A percentile compares a stretch with the other conserved stretches of the same genome.
Conservation (phyloP, 306 rosid species). For the Gastrolobium villosum region DNA sequence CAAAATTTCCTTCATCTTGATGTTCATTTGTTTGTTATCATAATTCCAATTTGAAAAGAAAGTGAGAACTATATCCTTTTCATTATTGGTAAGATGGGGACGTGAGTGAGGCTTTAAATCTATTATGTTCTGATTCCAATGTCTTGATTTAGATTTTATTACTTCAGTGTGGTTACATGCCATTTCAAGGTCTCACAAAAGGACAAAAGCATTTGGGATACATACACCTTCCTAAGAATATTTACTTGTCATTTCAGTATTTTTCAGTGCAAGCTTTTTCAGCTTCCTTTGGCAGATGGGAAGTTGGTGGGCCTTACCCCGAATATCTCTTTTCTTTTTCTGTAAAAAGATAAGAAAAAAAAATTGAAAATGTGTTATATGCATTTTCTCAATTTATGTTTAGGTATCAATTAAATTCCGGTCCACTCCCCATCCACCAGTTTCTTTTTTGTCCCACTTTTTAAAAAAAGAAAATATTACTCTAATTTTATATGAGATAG, state of each 20-base stretch:
- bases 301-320: constrained; percentile 6
- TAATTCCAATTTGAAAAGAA: constrained; percentile 38
- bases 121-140: constrained; percentile 51
- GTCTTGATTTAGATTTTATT: constrained; percentile 48
- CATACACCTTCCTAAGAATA: constrained; percentile 34
- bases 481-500: too few relatives aligned
- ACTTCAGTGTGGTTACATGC: constrained; percentile 15
- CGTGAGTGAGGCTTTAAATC: constrained; percentile 56
- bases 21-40: constrained; percentile 12
- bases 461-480: too few relatives aligned
- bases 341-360: not conserved
- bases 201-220: constrained; percentile 37
- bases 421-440: constrained; percentile 11
- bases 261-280: constrained; percentile 32
- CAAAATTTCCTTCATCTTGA: constrained; percentile 17
- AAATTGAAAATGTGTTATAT: not conserved
- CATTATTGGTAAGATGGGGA: constrained; percentile 59
- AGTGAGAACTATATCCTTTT: constrained; percentile 44
- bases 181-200: constrained; percentile 35
- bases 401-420: not conserved
- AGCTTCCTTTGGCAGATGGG: constrained; percentile 15
- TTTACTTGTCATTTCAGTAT: constrained; percentile 44
- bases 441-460: not conserved
- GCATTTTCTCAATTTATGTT: not conserved
- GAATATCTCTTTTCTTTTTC: not conserved